Base-by-base conservation (phyloP, 306 rosid genomes). In the Quercus robur region DNA sequence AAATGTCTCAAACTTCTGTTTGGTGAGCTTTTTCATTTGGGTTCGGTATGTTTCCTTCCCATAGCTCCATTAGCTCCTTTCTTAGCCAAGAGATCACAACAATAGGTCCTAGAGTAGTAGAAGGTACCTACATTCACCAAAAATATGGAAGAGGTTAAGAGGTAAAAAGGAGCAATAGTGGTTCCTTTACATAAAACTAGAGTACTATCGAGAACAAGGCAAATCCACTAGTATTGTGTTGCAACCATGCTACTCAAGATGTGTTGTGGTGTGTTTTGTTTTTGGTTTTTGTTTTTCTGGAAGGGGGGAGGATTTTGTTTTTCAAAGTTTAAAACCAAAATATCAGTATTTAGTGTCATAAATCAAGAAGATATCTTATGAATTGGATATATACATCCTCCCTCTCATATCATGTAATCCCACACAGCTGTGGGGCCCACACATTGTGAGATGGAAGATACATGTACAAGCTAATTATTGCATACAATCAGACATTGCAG, bases 81-180 rank as follows among this genome's bases (percentile, higher is more conserved):
- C 93, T 87, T 31, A 89, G 74, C 98, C 98, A 93, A 54, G 98
- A 90, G 35, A 85, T 76, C 67, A 87, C 78, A 33, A 96, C 20
- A 33, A 96, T 93, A 23, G 98, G 99, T 72, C 99, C 98, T 80
- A 96, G 72, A n/a, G n/a, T n/a, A 26, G 99, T 96, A n/a, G 94
- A 96, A 62, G 99, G 99, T 74, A 96, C 97, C 99, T 91, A 76
- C 85, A 85, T 74, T 71, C 74, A 76, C 75, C 81, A 89, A 70
- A 41, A 2, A 73, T 52, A 21, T 14, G 55, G 6, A 49, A 41
- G 26, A 38, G 21, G 5, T 55, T 79, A 23, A 79, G 8, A 23
- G 56, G 21, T 38, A 66, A 69, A 52, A 4, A 31, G 52, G 54
- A 30, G 63, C 21, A 63, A 38, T 56, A 41, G 61, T 52, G 38